Base-by-base conservation (phyloP, 345 rosid genomes). In the Gossypium thurberi region DNA sequence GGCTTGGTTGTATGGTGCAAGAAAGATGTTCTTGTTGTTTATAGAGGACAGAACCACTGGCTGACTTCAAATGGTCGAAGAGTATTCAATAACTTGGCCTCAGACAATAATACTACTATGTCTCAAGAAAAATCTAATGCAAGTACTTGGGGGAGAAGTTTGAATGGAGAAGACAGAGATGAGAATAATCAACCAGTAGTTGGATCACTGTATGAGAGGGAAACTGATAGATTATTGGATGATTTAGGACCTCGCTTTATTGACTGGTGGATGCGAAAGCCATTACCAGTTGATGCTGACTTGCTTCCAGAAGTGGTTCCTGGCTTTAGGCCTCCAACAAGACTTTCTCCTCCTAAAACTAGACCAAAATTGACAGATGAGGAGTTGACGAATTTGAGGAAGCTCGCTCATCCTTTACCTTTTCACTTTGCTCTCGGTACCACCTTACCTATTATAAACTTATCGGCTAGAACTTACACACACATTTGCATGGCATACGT, bases 181-280 rank as follows among this genome's bases (percentile, higher is more conserved):
- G 67, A 70, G 52, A 85, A 77, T 70, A 74, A 76, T 4, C 43
- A 26, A 48, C 14, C 43, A 26, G 71, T 26, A 8, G 17, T 48
- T 25, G 71, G 71, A n/a, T 84, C 97, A 42, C 69, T 90, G 77
- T 90, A 81, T 79, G 90, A 83, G 85, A 89, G 94, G 79, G 98
- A 93, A 87, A 84, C 87, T 72, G 91, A 93, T 81, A 82, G 98
- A 81, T 83, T 92, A 74, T 73, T 92, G 85, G 84, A 92, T 78
- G 94, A 93, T 69, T 80, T 92, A 63, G 98, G 97, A 25, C 97
- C 97, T 78, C 87, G 97, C 43, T 92, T 81, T 79, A 76, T 83
- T 74, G 98, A 92, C 80, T 90, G 98, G 98, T 92, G 98, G 98
- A 90, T 87, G 97, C 78, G 79, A 67, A 90, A 88, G 84, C 98